Percentiles rank a stretch among this genome's conserved stretches.
Conservation (phyloP, 306 rosid species). For the Rosa rugosa region DNA sequence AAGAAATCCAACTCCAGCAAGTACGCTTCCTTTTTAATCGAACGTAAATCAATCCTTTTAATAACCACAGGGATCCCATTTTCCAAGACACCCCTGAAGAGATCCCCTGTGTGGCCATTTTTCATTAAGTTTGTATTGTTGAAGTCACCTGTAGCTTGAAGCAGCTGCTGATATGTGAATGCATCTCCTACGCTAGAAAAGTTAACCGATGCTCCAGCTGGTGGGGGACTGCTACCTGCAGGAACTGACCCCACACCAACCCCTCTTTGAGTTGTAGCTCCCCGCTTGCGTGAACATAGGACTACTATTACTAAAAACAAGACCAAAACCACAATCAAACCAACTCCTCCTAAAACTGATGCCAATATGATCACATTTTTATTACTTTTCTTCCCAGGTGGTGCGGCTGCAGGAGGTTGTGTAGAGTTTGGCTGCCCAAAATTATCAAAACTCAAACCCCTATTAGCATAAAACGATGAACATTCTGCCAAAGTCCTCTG, state of each 20-base stretch:
- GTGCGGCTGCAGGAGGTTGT: constrained; percentile 30
- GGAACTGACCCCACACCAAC: constrained; percentile 59
- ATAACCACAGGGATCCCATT: constrained; percentile 65
- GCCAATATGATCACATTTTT: constrained; percentile 59
- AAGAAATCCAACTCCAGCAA: constrained; percentile 71
- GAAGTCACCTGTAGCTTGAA: constrained; percentile 72
- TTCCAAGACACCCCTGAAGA: constrained; percentile 71
- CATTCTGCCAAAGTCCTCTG: constrained; percentile 61
- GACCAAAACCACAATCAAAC: constrained; percentile 47
- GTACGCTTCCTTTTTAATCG: constrained; percentile 56
- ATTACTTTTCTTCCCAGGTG: constrained; percentile 52
- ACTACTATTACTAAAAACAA: constrained; percentile 38
- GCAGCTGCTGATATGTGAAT: constrained; percentile 69
- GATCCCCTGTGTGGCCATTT: constrained; percentile 83
- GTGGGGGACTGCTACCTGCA: constrained; percentile 42
- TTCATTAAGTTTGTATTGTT: constrained; percentile 63
- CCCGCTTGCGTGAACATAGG: constrained; percentile 41
- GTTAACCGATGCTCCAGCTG: constrained; percentile 46
- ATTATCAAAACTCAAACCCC: constrained; percentile 63
- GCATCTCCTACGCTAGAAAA: constrained; percentile 67
- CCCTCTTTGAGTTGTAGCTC: constrained; percentile 47
- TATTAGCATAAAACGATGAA: constrained; percentile 59
- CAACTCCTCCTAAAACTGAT: constrained; percentile 68
- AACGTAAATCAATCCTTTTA: constrained; percentile 60
- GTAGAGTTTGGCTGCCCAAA: constrained; percentile 55